phyloP scores from a whole-genome alignment of 2,329 filamentous ascomycete genomes.

The Rasamsonia emersonii region DNA sequence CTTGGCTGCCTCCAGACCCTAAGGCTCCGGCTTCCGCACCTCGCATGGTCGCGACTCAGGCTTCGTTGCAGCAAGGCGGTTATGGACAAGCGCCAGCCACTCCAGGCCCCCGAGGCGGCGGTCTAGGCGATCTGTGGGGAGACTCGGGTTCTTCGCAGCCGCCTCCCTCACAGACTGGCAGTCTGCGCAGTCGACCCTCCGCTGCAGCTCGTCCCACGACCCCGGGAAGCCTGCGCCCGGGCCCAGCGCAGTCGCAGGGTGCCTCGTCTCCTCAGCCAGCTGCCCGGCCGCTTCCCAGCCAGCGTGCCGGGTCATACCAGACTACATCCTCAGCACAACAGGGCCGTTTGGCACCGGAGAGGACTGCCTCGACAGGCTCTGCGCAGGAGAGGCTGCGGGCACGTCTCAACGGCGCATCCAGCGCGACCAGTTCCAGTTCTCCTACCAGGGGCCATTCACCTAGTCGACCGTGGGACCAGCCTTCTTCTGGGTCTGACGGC shows the following conservation, averaged over 20 bases:
- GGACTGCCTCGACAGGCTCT: constrained; percentile 40
- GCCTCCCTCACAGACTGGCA: constrained; percentile 26
- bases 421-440: constrained; percentile 25
- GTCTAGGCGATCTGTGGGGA: constrained; percentile 53
- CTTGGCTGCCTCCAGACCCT: constrained; percentile 87
- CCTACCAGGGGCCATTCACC: neutral
- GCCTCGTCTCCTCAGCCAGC: constrained; percentile 18
- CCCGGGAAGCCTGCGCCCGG: constrained; percentile 4
- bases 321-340: constrained; percentile 33
- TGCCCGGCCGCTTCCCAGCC: constrained; percentile 60
- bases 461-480: too few species aligned
- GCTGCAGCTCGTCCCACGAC: constrained; percentile 12
- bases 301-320: constrained; percentile 68
- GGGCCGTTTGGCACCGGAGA: constrained; percentile 30
- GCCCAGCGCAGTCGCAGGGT: constrained; percentile 17
- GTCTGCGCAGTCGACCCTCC: constrained; percentile 26
- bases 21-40: constrained; percentile 52
- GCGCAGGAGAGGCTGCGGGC: constrained; percentile 79
- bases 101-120: constrained; percentile 35
- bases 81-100: constrained; percentile 20
- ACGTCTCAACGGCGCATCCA: constrained; percentile 60
- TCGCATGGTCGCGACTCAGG: constrained; percentile 44
- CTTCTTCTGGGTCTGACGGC: constrained; percentile 1
- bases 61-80: constrained; percentile 39
- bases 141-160: constrained; percentile 30